phyloP scores from a whole-genome alignment of 1,284 basidiomycete species.

The Amylostereum areolatum region DNA sequence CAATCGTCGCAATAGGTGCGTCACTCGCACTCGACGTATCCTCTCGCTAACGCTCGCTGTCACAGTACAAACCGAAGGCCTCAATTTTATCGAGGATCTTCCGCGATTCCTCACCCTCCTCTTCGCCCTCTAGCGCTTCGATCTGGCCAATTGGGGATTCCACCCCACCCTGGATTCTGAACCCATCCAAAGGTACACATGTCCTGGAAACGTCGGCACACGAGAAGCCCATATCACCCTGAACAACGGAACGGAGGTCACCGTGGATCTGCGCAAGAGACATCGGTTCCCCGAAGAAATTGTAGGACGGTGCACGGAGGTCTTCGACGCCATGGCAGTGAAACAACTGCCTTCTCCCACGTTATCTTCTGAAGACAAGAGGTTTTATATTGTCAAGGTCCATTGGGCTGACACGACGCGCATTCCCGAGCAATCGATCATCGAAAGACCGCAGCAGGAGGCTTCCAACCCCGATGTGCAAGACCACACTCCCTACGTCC shows the following conservation, averaged over 20 bases:
- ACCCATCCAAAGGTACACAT: neutral
- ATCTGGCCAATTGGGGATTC: neutral
- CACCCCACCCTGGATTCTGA: neutral
- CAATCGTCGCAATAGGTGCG: neutral
- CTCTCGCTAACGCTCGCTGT: slow-evolving; percentile 4
- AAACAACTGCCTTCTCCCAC: too few relatives aligned
- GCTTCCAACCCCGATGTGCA: neutral
- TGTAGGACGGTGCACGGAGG: too few relatives aligned
- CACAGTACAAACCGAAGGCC: slow-evolving; percentile 18
- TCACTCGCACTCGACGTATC: neutral
- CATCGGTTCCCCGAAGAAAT: too few relatives aligned
- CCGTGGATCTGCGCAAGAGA: too few relatives aligned
- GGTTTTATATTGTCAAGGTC: neutral
- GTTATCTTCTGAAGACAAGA: neutral
- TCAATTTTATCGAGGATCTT: slow-evolving; percentile 23
- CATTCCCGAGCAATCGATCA: neutral
- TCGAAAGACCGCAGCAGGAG: neutral
- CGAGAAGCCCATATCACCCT: neutral
- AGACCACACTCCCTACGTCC: neutral
- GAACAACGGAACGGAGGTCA: too few relatives aligned
- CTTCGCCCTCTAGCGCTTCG: slow-evolving; percentile 6
- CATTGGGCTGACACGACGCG: neutral
- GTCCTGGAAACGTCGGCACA: neutral
- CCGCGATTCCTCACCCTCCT: slow-evolving; percentile 26
- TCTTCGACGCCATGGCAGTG: too few relatives aligned